Conservation (phyloP, 2,329 filamentous ascomycete genomes). For the Huntiella abstrusa region DNA sequence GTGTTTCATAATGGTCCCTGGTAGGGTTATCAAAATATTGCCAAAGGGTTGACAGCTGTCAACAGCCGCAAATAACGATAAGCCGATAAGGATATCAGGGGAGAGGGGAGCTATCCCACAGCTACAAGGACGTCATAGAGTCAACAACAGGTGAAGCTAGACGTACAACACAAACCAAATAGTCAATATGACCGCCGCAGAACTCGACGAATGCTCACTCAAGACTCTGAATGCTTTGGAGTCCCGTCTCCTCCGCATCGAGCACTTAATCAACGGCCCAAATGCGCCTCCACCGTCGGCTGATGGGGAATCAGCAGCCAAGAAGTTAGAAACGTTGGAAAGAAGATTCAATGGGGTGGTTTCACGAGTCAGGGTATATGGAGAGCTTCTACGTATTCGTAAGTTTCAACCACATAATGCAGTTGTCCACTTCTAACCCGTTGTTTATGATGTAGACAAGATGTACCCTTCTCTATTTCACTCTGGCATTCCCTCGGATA, state of each 20-base stretch:
- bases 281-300: constrained; percentile 12
- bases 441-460: constrained; percentile 23
- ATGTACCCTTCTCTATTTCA: constrained; percentile 37
- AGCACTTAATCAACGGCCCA: constrained; percentile 36
- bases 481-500: constrained; percentile 24
- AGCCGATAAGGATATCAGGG: no score
- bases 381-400: constrained; percentile 42
- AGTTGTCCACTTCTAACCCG: not conserved
- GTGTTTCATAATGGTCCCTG: no score
- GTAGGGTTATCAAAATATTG: no score
- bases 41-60: no score
- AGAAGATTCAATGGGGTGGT: constrained; percentile 31
- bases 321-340: constrained; percentile 32
- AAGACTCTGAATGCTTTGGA: constrained; percentile 38
- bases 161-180: no score
- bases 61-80: no score
- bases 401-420: constrained; percentile 15
- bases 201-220: constrained; percentile 32
- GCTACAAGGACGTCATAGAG: no score
- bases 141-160: no score
- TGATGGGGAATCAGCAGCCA: constrained; percentile 23
- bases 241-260: constrained; percentile 37
- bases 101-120: no score
- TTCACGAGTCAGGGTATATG: constrained; percentile 35
- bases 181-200: constrained; percentile 18